Percentiles rank a stretch among this genome's conserved stretches.
Conservation (phyloP, 78 protist genomes). For the Capsaspora owczarzaki region DNA sequence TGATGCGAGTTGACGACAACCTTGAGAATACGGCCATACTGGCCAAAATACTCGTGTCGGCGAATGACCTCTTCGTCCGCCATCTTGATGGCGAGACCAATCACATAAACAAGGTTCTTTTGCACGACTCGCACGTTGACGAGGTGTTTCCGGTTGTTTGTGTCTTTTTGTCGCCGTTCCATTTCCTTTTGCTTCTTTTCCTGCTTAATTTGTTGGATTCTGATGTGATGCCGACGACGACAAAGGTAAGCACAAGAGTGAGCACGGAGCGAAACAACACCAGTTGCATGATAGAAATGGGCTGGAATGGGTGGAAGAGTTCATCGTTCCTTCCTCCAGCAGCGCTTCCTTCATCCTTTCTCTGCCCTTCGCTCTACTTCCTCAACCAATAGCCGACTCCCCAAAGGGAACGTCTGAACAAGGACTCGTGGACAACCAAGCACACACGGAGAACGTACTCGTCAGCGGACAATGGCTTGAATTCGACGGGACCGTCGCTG, state of each 20-base stretch:
- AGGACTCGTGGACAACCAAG: not conserved
- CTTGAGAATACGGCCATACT: constrained; percentile 79
- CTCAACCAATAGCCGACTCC: no score
- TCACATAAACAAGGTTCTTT: constrained; percentile 80
- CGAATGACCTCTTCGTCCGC: constrained; percentile 60
- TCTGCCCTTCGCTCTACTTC: no score
- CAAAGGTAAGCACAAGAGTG: no score
- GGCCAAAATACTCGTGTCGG: constrained; percentile 77
- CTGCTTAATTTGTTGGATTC: not conserved
- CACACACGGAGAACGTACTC: constrained; percentile 12
- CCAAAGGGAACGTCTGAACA: no score
- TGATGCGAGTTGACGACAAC: constrained; percentile 73
- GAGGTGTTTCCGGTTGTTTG: constrained; percentile 32
- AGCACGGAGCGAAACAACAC: no score
- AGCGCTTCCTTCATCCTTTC: not conserved
- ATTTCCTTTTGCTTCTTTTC: constrained; percentile 8
- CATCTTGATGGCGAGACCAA: constrained; percentile 66
- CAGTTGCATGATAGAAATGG: no score
- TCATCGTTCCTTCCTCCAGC: no score
- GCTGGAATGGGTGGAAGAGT: no score
- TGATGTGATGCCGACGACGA: no score
- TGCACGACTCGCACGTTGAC: constrained; percentile 82
- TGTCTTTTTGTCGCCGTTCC: not conserved
- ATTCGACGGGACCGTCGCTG: constrained; percentile 39
- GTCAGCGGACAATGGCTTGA: constrained; percentile 20